Evolutionary conservation across 148 eudicot species (phyloP).

Genomic region (Rhododendron kiyosumense): DNA sequence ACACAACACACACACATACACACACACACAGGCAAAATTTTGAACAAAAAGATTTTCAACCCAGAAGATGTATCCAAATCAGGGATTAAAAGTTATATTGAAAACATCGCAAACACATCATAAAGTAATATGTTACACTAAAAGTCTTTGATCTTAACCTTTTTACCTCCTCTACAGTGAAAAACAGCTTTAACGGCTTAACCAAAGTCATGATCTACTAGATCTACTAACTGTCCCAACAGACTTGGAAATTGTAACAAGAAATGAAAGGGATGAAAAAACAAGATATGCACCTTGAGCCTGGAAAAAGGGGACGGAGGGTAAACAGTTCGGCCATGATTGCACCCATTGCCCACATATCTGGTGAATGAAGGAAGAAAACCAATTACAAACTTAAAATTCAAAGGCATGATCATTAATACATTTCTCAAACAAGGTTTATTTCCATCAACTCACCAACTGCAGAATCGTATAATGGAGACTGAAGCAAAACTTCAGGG

Average conservation of each 20-base stretch:
- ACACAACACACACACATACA: background rate
- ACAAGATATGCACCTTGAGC: slow-evolving; percentile 49
- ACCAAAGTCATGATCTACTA: background rate
- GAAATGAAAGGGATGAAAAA: background rate
- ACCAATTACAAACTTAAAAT: background rate
- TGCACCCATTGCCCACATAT: slow-evolving; percentile 99
- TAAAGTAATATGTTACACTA: background rate
- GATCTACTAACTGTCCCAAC: background rate
- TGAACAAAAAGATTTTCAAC: background rate
- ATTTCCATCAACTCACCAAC: slow-evolving; percentile 55
- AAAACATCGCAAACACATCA: background rate
- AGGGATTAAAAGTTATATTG: background rate
- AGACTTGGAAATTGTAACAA: background rate
- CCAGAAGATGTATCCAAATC: background rate
- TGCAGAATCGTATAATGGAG: slow-evolving; percentile 76
- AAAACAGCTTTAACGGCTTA: background rate
- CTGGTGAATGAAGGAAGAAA: slow-evolving; percentile 25
- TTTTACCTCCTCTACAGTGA: background rate
- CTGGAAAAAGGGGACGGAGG: slow-evolving; percentile 88
- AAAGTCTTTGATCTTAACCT: background rate
- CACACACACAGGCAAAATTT: no score
- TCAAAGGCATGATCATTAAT: background rate
- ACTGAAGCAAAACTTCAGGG: slow-evolving; percentile 93
- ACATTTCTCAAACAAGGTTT: background rate
- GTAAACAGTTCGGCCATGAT: slow-evolving; percentile 91